These are phyloP conservation scores for Fusarium sp. DNA, from an alignment of 2,329 filamentous ascomycete genomes.

Conservation along the genomic window DNA sequence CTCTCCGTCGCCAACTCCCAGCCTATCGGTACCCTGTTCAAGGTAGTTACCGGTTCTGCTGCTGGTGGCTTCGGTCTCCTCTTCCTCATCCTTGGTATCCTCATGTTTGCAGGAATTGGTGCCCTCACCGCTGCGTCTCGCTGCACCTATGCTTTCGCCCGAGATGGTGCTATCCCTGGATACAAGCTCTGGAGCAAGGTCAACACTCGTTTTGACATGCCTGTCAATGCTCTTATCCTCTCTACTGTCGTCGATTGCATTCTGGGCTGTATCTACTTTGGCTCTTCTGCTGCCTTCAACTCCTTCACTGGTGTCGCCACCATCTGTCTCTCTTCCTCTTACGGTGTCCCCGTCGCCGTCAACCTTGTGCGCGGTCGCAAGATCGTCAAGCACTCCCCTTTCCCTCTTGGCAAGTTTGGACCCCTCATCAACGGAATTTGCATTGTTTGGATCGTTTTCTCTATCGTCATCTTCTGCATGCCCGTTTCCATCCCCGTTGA, in stretches of 20 bases:
- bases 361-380: slow-evolving; percentile 74
- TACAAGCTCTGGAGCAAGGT: slow-evolving; percentile 74
- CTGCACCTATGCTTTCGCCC: slow-evolving; percentile 80
- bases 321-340: slow-evolving; percentile 80
- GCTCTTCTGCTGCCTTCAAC: slow-evolving; percentile 80
- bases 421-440: slow-evolving; percentile 74
- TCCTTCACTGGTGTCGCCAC: slow-evolving; percentile 84
- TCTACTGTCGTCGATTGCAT: slow-evolving; percentile 76
- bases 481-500: slow-evolving; percentile 70
- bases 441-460: slow-evolving; percentile 76
- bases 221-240: slow-evolving; percentile 75
- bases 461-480: slow-evolving; percentile 82
- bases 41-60: slow-evolving; percentile 77
- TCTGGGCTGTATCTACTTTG: slow-evolving; percentile 83
- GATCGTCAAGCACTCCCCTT: slow-evolving; percentile 73
- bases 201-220: slow-evolving; percentile 73
- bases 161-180: slow-evolving; percentile 79
- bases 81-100: slow-evolving; percentile 80
- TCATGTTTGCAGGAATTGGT: slow-evolving; percentile 80
- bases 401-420: slow-evolving; percentile 76
- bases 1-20: slow-evolving; percentile 76
- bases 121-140: slow-evolving; percentile 79
- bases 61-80: slow-evolving; percentile 80
- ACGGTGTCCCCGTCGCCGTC: slow-evolving; percentile 80
- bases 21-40: slow-evolving; percentile 81